Evolutionary conservation across 495 filamentous ascomycete genomes (phyloP).

Genomic region (Aspergillus bertholletiae): DNA sequence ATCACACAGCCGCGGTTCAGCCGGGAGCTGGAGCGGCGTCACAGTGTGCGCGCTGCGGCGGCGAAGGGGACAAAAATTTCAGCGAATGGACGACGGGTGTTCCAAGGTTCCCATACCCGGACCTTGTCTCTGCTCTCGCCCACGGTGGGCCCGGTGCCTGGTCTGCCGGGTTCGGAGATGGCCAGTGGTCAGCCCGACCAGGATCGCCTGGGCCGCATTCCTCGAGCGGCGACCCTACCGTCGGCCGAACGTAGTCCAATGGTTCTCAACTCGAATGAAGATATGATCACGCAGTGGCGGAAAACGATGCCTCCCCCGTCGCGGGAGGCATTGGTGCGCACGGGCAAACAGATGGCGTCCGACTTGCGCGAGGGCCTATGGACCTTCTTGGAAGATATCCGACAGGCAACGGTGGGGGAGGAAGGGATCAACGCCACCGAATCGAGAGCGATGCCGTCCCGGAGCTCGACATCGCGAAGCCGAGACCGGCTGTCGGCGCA

Average conservation of each 20-base stretch:
- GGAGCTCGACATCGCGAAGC: slow-evolving; percentile 34
- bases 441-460: slow-evolving; percentile 33
- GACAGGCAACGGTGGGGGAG: slow-evolving; percentile 92
- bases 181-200: slow-evolving; percentile 16
- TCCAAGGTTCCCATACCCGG: slow-evolving; percentile 73
- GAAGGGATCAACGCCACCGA: slow-evolving; percentile 67
- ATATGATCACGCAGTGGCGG: slow-evolving; percentile 37
- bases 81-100: slow-evolving; percentile 53
- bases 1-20: slow-evolving; percentile 31
- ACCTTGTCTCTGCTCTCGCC: slow-evolving; percentile 85
- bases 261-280: slow-evolving; percentile 23
- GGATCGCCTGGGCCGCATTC: slow-evolving; percentile 38
- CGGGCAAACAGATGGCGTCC: slow-evolving; percentile 82
- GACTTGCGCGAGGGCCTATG: slow-evolving; percentile 89
- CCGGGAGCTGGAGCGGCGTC: slow-evolving; percentile 51
- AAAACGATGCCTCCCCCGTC: slow-evolving; percentile 44
- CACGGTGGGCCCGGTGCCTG: slow-evolving; percentile 26
- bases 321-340: slow-evolving; percentile 56
- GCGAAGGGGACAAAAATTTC: slow-evolving; percentile 36
- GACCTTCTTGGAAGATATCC: slow-evolving; percentile 93
- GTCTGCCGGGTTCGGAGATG: slow-evolving; percentile 23
- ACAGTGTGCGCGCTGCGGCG: slow-evolving; percentile 34
- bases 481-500: slow-evolving; percentile 37
- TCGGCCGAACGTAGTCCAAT: slow-evolving; percentile 36
- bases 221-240: slow-evolving; percentile 45